A percentile compares a stretch with the other conserved stretches of the same genome.
phyloP scores from a whole-genome alignment of 345 rosid genomes.

The Combretum micranthum region DNA sequence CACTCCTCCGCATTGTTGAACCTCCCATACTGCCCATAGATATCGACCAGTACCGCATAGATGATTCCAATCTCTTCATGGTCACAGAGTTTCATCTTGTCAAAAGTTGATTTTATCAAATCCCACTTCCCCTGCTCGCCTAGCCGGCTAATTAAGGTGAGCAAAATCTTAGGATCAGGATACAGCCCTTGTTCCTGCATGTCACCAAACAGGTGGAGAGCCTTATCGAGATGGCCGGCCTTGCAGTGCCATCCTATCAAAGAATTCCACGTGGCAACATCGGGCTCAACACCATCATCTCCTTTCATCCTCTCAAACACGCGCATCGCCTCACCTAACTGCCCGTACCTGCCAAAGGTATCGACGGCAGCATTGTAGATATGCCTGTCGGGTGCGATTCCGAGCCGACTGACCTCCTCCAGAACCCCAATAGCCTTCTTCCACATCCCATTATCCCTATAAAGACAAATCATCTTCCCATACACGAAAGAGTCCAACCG shows the following conservation, averaged over 20 bases:
- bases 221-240: constrained; percentile 34
- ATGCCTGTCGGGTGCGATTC: constrained; percentile 39
- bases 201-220: constrained; percentile 39
- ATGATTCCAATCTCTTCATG: constrained; percentile 30
- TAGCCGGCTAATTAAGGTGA: constrained; percentile 39
- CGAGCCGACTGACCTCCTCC: constrained; percentile 46
- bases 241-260: constrained; percentile 59
- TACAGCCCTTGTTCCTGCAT: constrained; percentile 57
- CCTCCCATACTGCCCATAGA: constrained; percentile 58
- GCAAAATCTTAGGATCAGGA: constrained; percentile 59
- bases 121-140: constrained; percentile 70
- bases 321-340: constrained; percentile 44
- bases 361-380: constrained; percentile 51
- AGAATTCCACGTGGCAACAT: constrained; percentile 56
- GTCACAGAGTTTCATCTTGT: constrained; percentile 33
- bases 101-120: constrained; percentile 32
- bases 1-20: constrained; percentile 44
- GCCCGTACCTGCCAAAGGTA: constrained; percentile 58
- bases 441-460: constrained; percentile 78
- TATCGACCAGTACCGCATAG: constrained; percentile 48
- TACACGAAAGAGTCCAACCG: constrained; percentile 36
- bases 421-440: constrained; percentile 57
- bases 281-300: constrained; percentile 34
- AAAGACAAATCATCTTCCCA: constrained; percentile 49
- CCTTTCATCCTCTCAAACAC: constrained; percentile 38